These are phyloP conservation scores for carrot (Daucus carota) DNA, from an alignment of 129 eudicot genomes.

Conservation along the genomic window DH1_v3.0 NC_030388.2:30712501-30713000, in stretches of 20 bases:
- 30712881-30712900: neutral
- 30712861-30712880: neutral
- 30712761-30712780: neutral
- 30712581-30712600: neutral
- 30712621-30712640: neutral
- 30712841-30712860: neutral
- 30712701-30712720: neutral
- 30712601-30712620: neutral
- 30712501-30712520: neutral
- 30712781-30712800: neutral
- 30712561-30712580: conserved; percentile 1
- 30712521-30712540: neutral
- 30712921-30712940: neutral
- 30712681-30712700: conserved; percentile 1
- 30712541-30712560: neutral
- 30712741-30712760: neutral
- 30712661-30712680: neutral
- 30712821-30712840: neutral
- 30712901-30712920: neutral
- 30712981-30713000: neutral
- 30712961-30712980: neutral
- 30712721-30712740: conserved; percentile 4
- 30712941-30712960: neutral
- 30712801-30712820: neutral
- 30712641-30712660: neutral